Evolutionary conservation across 2,329 filamentous ascomycete species (phyloP), one percentile per base, ranked within the genome.

Genomic region (Coniochaeta sp.): DNA sequence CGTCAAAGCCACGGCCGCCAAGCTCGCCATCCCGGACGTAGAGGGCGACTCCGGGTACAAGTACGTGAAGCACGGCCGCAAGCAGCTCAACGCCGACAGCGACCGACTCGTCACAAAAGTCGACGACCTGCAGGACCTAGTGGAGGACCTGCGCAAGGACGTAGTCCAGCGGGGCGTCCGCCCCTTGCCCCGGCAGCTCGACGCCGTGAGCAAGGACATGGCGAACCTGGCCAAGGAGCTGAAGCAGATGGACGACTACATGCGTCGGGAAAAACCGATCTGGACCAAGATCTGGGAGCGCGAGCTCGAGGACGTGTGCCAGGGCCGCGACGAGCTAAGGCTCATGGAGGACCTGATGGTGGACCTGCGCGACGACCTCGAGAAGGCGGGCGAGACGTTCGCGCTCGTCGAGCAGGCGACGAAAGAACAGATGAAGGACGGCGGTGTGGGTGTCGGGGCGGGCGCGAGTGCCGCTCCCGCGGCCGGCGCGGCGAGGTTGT

Each of bases 221-320:
- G 86, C 87, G 56, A 76, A 81, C 59, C 87, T 95, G 34, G 89
- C 87, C 56, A 88, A 91, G 70, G 93, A 97, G 70, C 85, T 99
- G 63, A 95, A 91, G 82, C 93, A 90, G 76, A 89, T 99, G 83
- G 90, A 96, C 71, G 93, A 96, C 17, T 96, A 90, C 78, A 84
- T 99, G 77, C 88, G 87, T 67, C 85, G 86, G 55, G 95, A 99
- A 81, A 96, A 96, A 74, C 95, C 95, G 0, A 81, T 97, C 61
- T 99, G 95, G 93, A 97, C 92, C 59, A 97, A 97, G 84, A 96
- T 98, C 65, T 99, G 95, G 95, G 93, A 98, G 82, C 93, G 96
- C 75, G 93, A 98, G 73, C 80, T 99, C 54, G 91, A 98, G 73
- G 88, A 93, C 58, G 93, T 99, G 2, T 98, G 95, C 76, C 92